Base-by-base conservation (phyloP, 108 stramenopile species). In the Cyclotella cryptica region DNA sequence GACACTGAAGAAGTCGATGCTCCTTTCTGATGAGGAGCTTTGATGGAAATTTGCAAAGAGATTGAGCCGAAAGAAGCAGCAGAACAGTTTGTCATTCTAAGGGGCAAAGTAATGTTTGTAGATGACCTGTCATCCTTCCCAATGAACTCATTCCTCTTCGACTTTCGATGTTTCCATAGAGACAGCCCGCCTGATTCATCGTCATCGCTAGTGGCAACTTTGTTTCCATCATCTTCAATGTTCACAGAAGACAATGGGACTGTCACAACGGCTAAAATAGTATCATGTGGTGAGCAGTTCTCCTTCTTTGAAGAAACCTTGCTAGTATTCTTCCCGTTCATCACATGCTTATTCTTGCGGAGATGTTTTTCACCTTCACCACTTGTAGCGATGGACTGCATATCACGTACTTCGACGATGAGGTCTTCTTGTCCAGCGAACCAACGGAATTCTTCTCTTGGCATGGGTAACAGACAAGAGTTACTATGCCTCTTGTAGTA, bases 341-440 rank as follows among this genome's bases (percentile, higher is more conserved):
- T 7, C 55, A 13, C 60, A 24, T 57, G 41, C 29, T 57, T 42
- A 7, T 47, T 51, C 26, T 12, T 12, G 19, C n/a, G 9, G 12
- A 14, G 41, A 4, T 22, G 18, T 27, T n/a, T 35, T 43, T 42
- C 69, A 12, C 67, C 68, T 39, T 12, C 51, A 65, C 60, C 29
- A 19, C 44, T 45, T 22, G 45, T 19, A 3, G 39, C 28, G 0
- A 17, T 24, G 12, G 49, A 52, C 46, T 55, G 52, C 53, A 55
- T 74, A 43, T 74, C 74, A 13, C 69, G 60, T n/a, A 81, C 80
- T 52, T 81, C 80, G 27, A 81, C 80, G 14, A 74, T 59, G 54
- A 75, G 74, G 66, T 81, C 80, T 71, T 81, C 80, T 55, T 70
- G 80, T 10, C 80, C 74, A 14, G 73, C 74, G 59, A 75, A 81